A percentile compares a stretch with the other conserved stretches of the same genome.
These are phyloP conservation scores for Edaphochlamys debaryana DNA, from an alignment of 139 green algal genomes.

Conservation along the genomic window DNA sequence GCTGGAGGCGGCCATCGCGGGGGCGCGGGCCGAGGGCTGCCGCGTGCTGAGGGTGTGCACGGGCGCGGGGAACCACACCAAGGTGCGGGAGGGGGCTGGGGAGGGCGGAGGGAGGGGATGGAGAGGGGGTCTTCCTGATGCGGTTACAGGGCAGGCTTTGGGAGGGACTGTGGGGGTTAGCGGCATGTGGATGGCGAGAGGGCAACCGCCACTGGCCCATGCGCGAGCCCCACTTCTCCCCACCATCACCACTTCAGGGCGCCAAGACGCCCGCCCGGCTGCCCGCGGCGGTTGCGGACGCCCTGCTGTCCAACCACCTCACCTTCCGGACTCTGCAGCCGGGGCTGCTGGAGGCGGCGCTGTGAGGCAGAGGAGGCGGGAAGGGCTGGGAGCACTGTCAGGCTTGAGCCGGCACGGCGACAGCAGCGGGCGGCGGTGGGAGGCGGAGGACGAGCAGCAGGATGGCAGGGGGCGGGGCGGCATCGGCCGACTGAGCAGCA, in stretches of 20 bases:
- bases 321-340: slow-evolving; percentile 53
- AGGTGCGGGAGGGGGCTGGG: not conserved
- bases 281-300: slow-evolving; percentile 53
- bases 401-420: too few species aligned
- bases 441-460: too few species aligned
- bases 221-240: not conserved
- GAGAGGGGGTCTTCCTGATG: not conserved
- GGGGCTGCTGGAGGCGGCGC: slow-evolving; percentile 60
- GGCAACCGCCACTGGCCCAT: too few species aligned
- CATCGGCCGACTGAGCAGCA: too few species aligned
- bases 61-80: slow-evolving; percentile 76
- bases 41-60: slow-evolving; percentile 61
- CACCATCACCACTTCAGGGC: slow-evolving; percentile 23
- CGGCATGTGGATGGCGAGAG: not conserved
- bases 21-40: slow-evolving; percentile 4
- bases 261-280: slow-evolving; percentile 57
- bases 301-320: slow-evolving; percentile 52
- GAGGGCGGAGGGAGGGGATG: not conserved
- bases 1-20: slow-evolving; percentile 56
- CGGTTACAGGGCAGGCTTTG: not conserved
- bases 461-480: too few species aligned
- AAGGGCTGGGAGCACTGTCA: too few species aligned
- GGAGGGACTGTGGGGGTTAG: not conserved
- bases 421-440: too few species aligned
- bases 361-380: slow-evolving; percentile 8